Conservation (phyloP, 2,329 filamentous ascomycete genomes). For the Fusarium austroafricanum region DNA sequence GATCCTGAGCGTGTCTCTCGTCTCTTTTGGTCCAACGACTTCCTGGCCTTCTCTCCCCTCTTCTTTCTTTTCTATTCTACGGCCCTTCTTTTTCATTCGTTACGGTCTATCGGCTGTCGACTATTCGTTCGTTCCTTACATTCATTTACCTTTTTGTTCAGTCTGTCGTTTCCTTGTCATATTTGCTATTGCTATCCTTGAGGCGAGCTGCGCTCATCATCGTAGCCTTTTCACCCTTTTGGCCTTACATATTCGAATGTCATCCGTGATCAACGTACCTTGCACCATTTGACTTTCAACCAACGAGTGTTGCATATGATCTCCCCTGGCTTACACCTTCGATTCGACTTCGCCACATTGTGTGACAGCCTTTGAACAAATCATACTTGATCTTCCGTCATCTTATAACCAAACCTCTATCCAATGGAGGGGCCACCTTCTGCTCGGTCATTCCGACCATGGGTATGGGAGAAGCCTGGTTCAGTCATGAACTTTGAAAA, state of each 20-base stretch:
- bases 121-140: conserved; percentile 37
- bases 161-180: conserved; percentile 20
- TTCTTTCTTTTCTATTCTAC: conserved; percentile 23
- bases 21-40: conserved; percentile 27
- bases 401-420: conserved; percentile 16
- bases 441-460: conserved; percentile 37
- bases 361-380: conserved; percentile 19
- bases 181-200: conserved; percentile 30
- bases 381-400: conserved; percentile 9
- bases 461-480: conserved; percentile 42
- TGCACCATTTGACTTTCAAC: conserved; percentile 18
- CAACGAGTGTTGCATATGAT: conserved; percentile 40
- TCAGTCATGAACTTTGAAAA: conserved; percentile 45
- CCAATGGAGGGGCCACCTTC: conserved; percentile 44
- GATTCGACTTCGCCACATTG: conserved; percentile 18
- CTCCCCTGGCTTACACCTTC: conserved; percentile 13
- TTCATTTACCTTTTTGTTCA: conserved; percentile 23
- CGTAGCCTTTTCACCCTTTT: conserved; percentile 33
- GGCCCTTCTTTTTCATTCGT: conserved; percentile 14
- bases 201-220: conserved; percentile 44
- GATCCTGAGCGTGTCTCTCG: conserved; percentile 27
- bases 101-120: conserved; percentile 29
- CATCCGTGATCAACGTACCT: conserved; percentile 23
- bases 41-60: conserved; percentile 28
- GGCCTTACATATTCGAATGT: conserved; percentile 1